phyloP scores from a whole-genome alignment of 148 eudicot genomes.

The Vaccinium vitisidaea region DNA sequence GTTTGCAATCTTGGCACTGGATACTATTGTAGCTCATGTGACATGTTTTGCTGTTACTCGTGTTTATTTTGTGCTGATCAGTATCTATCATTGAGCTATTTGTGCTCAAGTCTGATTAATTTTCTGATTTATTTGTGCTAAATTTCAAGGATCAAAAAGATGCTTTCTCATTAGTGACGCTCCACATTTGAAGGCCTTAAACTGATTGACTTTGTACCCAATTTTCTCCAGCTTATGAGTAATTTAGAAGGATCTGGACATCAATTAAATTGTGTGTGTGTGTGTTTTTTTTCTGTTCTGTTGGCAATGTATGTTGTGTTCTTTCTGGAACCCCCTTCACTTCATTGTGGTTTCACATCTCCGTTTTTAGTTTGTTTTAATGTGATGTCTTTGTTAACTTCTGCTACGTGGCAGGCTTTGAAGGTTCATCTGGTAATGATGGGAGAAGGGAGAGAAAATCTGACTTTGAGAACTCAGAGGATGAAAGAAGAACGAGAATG shows the following conservation, averaged over 20 bases:
- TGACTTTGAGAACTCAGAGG: conserved; percentile 91
- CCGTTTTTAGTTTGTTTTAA: neutral
- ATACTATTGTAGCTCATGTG: neutral
- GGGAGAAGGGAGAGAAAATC: conserved; percentile 92
- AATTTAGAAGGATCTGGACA: neutral
- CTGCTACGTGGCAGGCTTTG: conserved; percentile 59
- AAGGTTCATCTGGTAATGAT: conserved; percentile 73
- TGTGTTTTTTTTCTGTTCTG: no score
- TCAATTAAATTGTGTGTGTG: neutral
- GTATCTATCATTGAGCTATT: neutral
- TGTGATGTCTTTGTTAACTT: conserved; percentile 3
- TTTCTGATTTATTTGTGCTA: neutral
- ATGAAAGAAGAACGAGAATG: conserved; percentile 85
- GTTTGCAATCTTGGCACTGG: neutral
- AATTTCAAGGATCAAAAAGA: neutral
- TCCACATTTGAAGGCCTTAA: neutral
- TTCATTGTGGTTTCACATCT: neutral
- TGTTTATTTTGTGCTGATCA: neutral
- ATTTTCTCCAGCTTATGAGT: neutral
- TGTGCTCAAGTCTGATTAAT: neutral
- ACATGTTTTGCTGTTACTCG: neutral
- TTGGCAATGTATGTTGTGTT: neutral
- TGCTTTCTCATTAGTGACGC: neutral
- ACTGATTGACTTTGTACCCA: neutral
- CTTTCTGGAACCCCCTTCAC: neutral